A percentile compares a stretch with the other conserved stretches of the same genome.
These are phyloP conservation scores for Candida mattraensis DNA, from an alignment of 805 yeast species.

Conservation along the genomic window DNA sequence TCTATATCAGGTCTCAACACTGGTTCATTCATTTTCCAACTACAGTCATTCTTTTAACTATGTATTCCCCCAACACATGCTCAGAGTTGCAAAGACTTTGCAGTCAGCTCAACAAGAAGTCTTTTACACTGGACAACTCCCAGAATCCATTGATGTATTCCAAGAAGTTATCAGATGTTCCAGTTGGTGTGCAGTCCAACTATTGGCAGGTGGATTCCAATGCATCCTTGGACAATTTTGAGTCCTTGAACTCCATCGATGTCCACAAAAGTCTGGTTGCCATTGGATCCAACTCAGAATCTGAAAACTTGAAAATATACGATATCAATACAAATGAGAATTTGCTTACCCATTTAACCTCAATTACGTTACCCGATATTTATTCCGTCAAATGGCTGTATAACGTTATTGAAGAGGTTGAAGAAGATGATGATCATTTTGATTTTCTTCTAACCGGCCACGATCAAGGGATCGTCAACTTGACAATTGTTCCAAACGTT, in stretches of 20 bases:
- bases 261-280: conserved; percentile 42
- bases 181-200: conserved; percentile 30
- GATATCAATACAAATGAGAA: conserved; percentile 41
- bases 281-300: conserved; percentile 47
- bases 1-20: too few species aligned
- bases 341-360: conserved; percentile 54
- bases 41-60: conserved; percentile 9
- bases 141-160: conserved; percentile 7
- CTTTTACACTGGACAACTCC: conserved; percentile 1
- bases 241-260: conserved; percentile 42
- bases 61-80: conserved; percentile 1
- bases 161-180: conserved; percentile 3
- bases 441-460: conserved; percentile 69
- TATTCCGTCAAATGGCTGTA: conserved; percentile 54
- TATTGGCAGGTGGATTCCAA: conserved; percentile 35
- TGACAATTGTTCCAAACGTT: conserved; percentile 62
- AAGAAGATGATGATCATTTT: conserved; percentile 32
- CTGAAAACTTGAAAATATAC: conserved; percentile 52
- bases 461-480: conserved; percentile 68
- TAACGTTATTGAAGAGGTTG: conserved; percentile 16
- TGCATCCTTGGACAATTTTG: conserved; percentile 12
- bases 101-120: conserved; percentile 10
- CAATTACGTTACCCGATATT: conserved; percentile 58
- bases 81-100: conserved; percentile 13
- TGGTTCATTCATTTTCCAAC: conserved; percentile 4